Evolutionary conservation across 345 rosid genomes (phyloP), one percentile per base, ranked within the genome.

Genomic region (Melaleuca quinquenervia): DNA sequence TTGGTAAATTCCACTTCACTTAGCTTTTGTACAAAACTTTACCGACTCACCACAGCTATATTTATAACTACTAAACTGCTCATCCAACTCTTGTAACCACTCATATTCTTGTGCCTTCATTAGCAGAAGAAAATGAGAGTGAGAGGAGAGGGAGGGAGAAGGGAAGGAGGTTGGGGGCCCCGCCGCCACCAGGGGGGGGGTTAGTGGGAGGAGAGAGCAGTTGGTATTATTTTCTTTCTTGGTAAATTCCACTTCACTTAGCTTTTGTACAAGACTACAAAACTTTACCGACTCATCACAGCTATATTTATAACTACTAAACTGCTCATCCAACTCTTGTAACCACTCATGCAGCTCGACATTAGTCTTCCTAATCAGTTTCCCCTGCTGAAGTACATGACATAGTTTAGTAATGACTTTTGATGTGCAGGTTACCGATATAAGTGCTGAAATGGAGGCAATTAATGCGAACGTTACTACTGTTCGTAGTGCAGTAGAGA

Each of bases 401-500:
- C 32, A 49, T 74, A 21, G 36, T 45, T 64, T 76, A 75, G 18
- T 56, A 86, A 48, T 82, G 16, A 56, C 56, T 10, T 83, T 27
- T 85, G 41, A 56, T 75, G 56, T 55, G 64, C 76, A 97, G 99
- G 95, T 93, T 84, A 50, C 89, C 82, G 91, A 91, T 84, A 86
- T 97, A 82, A 92, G 92, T 50, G 92, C 90, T 82, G 86, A 90
- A 83, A 90, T 95, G 83, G 88, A 87, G 85, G 84, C 78, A 86
- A 90, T 94, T 50, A 90, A 91, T 21, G 88, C 83, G 36, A 91
- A 92, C 74, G 93, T 95, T 86, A 91, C 91, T 60, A 85, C 89
- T 89, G 95, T 94, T 82, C 93, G 93, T 58, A 88, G 90, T 89
- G 94, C 90, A 51, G 96, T 97, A 84, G 95, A 96, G 92, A 92